These are phyloP conservation scores for Lactarius tabidus DNA, from an alignment of 768 basidiomycete genomes.

Conservation along the genomic window DNA sequence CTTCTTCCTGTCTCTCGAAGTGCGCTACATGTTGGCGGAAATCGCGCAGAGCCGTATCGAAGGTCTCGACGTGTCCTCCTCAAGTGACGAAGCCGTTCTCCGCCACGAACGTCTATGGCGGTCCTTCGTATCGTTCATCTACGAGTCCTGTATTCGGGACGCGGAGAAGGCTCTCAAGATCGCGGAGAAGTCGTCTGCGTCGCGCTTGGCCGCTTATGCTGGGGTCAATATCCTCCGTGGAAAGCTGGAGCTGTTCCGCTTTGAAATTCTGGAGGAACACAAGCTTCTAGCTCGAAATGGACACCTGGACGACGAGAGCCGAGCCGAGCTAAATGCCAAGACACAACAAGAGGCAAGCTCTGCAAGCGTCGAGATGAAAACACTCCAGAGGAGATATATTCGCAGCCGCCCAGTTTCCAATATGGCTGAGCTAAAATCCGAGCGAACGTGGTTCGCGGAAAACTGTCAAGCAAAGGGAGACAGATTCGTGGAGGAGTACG, in stretches of 20 bases:
- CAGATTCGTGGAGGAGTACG: slow-evolving; percentile 27
- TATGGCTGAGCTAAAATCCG: slow-evolving; percentile 21
- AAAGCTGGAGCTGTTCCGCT: slow-evolving; percentile 31
- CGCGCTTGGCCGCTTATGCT: slow-evolving; percentile 30
- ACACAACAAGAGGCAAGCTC: neutral
- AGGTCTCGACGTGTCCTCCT: slow-evolving; percentile 11
- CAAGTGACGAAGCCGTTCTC: slow-evolving; percentile 3
- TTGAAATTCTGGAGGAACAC: slow-evolving; percentile 23
- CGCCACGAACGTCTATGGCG: slow-evolving; percentile 26
- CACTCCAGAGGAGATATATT: slow-evolving; percentile 22
- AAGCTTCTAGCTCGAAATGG: slow-evolving; percentile 8
- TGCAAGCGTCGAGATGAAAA: neutral
- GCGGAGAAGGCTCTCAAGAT: slow-evolving; percentile 28
- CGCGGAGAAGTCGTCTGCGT: slow-evolving; percentile 30
- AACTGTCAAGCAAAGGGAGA: slow-evolving; percentile 29
- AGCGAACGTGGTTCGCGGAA: slow-evolving; percentile 31
- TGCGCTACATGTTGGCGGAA: slow-evolving; percentile 34
- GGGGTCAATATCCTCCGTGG: slow-evolving; percentile 27
- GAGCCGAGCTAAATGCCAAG: neutral
- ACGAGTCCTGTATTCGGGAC: slow-evolving; percentile 30
- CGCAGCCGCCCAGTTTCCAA: slow-evolving; percentile 26
- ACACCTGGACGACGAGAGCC: neutral
- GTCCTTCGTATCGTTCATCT: slow-evolving; percentile 28
- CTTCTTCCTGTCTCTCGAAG: slow-evolving; percentile 34
- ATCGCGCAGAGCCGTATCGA: slow-evolving; percentile 31